Conservation (phyloP, 371 early-diverging fungal species). For the Gilbertella persicaria region DNA sequence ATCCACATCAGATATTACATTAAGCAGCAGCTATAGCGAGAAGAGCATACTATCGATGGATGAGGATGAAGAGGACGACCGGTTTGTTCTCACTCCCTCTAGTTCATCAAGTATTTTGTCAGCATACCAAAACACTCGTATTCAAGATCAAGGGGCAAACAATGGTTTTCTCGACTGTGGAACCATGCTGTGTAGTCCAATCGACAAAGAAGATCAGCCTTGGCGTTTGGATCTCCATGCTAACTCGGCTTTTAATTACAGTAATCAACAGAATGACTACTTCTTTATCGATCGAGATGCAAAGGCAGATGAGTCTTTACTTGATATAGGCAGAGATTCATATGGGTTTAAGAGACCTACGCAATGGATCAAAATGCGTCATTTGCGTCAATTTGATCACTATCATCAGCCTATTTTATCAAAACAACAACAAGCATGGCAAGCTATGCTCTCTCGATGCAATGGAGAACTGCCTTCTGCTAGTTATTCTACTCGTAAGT, state of each 20-base stretch:
- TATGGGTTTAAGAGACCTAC: slow-evolving; percentile 65
- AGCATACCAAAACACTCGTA: too few species aligned
- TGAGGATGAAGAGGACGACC: background rate
- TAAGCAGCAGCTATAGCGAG: background rate
- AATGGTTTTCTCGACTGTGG: slow-evolving; percentile 42
- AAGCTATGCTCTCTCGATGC: slow-evolving; percentile 34
- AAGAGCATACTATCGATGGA: background rate
- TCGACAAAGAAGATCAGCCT: background rate
- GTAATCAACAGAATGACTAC: background rate
- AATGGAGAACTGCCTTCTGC: slow-evolving; percentile 45
- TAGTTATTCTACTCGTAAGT: slow-evolving; percentile 47
- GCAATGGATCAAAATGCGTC: slow-evolving; percentile 50
- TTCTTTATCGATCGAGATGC: background rate
- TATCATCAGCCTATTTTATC: slow-evolving; percentile 52
- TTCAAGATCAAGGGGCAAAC: too few species aligned
- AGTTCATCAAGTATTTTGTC: background rate
- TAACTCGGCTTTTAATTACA: background rate
- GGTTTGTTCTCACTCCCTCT: background rate
- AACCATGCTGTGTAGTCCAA: slow-evolving; percentile 47
- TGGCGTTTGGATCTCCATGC: background rate
- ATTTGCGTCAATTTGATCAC: slow-evolving; percentile 51
- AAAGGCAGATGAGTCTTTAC: background rate
- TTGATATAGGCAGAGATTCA: slow-evolving; percentile 45
- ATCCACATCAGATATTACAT: background rate
- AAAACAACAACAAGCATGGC: slow-evolving; percentile 55